A percentile compares a stretch with the other conserved stretches of the same genome.
phyloP scores from a whole-genome alignment of 495 filamentous ascomycete genomes.

The Tuber brumale region DNA sequence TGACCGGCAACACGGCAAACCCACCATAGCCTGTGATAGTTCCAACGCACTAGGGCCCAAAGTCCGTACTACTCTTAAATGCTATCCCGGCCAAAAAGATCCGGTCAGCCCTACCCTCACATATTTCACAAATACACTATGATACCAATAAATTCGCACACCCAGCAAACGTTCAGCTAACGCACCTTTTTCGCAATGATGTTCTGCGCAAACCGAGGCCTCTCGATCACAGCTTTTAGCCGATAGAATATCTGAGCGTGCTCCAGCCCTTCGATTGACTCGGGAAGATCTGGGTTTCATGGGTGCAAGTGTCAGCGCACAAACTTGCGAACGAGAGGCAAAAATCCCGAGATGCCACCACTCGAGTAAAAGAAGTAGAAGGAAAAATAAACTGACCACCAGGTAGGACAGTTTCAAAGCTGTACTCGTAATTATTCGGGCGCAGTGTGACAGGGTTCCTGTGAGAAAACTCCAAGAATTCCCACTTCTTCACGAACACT shows the following conservation, averaged over 20 bases:
- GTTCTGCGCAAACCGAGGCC: slow-evolving; percentile 74
- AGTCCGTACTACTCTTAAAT: slow-evolving; percentile 80
- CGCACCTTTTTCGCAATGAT: slow-evolving; percentile 58
- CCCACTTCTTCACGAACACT: slow-evolving; percentile 54
- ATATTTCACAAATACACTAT: not conserved
- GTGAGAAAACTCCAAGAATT: slow-evolving; percentile 50
- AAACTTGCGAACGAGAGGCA: not conserved
- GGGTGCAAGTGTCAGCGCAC: slow-evolving; percentile 8
- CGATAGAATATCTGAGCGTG: slow-evolving; percentile 79
- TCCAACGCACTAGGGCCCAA: slow-evolving; percentile 74
- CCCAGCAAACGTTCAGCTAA: not conserved
- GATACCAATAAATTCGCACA: not conserved
- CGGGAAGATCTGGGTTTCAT: slow-evolving; percentile 46
- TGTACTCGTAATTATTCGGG: slow-evolving; percentile 82
- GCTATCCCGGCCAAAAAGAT: slow-evolving; percentile 37
- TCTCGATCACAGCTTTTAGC: slow-evolving; percentile 77
- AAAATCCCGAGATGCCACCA: not conserved
- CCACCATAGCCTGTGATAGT: slow-evolving; percentile 71
- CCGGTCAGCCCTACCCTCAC: slow-evolving; percentile 12
- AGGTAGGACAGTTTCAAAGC: slow-evolving; percentile 71
- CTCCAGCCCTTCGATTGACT: slow-evolving; percentile 80
- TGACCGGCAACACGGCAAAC: not conserved
- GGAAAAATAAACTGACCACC: slow-evolving; percentile 50
- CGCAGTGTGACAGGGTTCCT: slow-evolving; percentile 43
- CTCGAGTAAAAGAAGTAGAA: not conserved